Evolutionary conservation across 768 basidiomycete species (phyloP), one percentile per base, ranked within the genome.

Genomic region (Russula sp.): DNA sequence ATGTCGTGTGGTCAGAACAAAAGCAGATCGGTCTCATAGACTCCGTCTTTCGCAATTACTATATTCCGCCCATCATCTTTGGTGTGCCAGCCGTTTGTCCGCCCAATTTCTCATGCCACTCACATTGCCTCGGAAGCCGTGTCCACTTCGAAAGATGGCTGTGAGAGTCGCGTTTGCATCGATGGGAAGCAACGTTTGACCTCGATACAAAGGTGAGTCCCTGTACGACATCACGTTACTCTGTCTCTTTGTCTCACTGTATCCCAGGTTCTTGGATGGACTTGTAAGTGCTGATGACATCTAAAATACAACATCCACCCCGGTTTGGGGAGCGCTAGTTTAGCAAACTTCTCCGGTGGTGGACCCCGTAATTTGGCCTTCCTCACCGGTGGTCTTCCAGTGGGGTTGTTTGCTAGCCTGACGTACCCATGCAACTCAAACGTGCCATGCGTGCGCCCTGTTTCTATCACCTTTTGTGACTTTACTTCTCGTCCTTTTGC

Each of bases 171-270:
- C 67, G 84, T 82, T 1, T 89, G 87, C 68, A 88, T 89, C 8
- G 89, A 91, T 68, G 91, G 91, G 18, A 93, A 93, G 69, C 91
- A 93, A 70, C 76, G 91, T 31, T 71, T 91, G 52, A 91, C 88
- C 0, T 89, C 88, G 0, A 86, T 93, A 52, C 78, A 84, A 51
- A 76, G 81, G 88, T 87, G 66, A 16, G 84, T 73, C 1, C 2
- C 6, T 22, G 3, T 39, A 34, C 13, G n/a, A 9, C 3, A 47
- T 42, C 44, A 35, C 6, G 1, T 27, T 50, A 20, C 11, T 47
- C 13, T 10, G 37, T 45, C 40, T 42, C 18, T 18, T 18, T 53
- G 55, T 35, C 35, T 27, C 61, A 37, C 42, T 42, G 4, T 31
- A 16, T 39, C 31, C 42, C 31, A 65, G 63, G 31, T 90, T 89